Evolutionary conservation across 1,139 yeast genomes (phyloP).

Genomic region (Suzukiozyma palmioleophila): DNA sequence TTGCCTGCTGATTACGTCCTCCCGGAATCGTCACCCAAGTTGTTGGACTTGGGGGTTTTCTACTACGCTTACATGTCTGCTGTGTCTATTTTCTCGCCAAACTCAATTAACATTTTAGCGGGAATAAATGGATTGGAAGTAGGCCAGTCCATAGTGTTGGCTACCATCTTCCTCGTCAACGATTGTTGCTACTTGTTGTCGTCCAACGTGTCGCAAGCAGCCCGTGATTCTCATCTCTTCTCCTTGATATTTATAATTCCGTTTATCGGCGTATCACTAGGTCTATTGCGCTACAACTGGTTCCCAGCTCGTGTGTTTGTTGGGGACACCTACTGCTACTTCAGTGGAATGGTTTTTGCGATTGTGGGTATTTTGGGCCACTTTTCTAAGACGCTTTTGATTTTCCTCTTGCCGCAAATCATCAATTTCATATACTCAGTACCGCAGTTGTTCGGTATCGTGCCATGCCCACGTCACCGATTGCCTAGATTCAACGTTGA

Average conservation of each 20-base stretch:
- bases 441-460: constrained; percentile 81
- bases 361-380: constrained; percentile 95
- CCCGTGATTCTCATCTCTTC: constrained; percentile 78
- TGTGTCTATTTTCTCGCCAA: constrained; percentile 89
- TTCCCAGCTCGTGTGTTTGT: constrained; percentile 92
- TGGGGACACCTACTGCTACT: constrained; percentile 96
- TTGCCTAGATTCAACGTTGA: constrained; percentile 68
- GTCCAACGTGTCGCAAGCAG: constrained; percentile 43
- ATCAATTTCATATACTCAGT: constrained; percentile 82
- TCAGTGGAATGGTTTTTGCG: constrained; percentile 98
- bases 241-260: constrained; percentile 80
- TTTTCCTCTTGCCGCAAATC: constrained; percentile 87
- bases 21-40: constrained; percentile 30
- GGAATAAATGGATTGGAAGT: constrained; percentile 96
- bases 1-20: constrained; percentile 30
- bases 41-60: constrained; percentile 71
- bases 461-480: constrained; percentile 95
- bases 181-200: constrained; percentile 66
- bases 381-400: constrained; percentile 84
- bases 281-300: constrained; percentile 75
- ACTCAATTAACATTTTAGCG: constrained; percentile 93
- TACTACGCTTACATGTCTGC: constrained; percentile 91
- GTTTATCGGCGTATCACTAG: constrained; percentile 79
- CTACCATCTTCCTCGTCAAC: constrained; percentile 64
- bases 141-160: constrained; percentile 84